Percentiles rank a stretch among this genome's conserved stretches.
Conservation (phyloP, 805 yeast species). For the Kuraishia floccosa region DNA sequence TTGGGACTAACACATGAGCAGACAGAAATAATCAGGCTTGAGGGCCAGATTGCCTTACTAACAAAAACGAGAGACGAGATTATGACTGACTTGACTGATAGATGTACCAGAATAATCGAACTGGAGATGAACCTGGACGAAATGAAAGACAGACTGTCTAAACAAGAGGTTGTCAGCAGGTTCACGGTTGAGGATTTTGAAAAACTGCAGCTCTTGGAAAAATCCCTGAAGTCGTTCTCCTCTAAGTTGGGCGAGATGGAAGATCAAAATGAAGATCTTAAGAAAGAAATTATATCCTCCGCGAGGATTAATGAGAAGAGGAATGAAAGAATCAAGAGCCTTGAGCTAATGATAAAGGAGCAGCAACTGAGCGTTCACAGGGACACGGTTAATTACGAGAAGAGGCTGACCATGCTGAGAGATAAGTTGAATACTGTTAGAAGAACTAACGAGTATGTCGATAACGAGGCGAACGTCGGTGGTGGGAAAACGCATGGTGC, state of each 20-base stretch:
- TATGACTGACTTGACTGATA: conserved; percentile 12
- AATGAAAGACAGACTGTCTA: conserved; percentile 21
- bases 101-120: conserved; percentile 19
- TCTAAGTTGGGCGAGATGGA: conserved; percentile 53
- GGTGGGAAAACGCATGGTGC: too few species aligned
- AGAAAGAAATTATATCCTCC: conserved; percentile 42
- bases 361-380: conserved; percentile 34
- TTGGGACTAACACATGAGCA: too few species aligned
- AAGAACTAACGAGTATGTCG: neutral
- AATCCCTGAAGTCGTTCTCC: conserved; percentile 43
- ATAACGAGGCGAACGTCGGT: neutral
- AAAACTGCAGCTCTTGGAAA: conserved; percentile 42
- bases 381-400: conserved; percentile 39
- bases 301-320: conserved; percentile 48
- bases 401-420: conserved; percentile 19
- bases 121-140: conserved; percentile 30
- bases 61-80: conserved; percentile 6
- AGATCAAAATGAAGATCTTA: conserved; percentile 43
- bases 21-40: conserved; percentile 1
- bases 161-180: conserved; percentile 7
- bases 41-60: conserved; percentile 5
- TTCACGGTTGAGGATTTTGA: conserved; percentile 23
- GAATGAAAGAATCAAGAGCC: conserved; percentile 40
- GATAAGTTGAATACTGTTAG: conserved; percentile 12
- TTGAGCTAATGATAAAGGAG: conserved; percentile 38